These are phyloP conservation scores for Scheffersomyces ergatensis DNA, from an alignment of 805 yeast species.

Conservation along the genomic window DNA sequence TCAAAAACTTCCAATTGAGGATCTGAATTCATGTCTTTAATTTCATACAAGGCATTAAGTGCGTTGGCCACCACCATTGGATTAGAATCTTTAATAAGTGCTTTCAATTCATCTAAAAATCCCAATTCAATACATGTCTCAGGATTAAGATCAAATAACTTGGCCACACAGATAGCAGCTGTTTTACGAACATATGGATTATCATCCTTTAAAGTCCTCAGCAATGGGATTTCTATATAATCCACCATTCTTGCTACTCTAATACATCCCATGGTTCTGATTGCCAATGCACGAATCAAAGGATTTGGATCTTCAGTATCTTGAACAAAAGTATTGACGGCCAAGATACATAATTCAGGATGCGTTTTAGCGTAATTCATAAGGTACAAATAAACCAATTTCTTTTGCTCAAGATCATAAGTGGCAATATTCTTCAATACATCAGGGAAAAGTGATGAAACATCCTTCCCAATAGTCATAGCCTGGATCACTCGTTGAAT, in stretches of 20 bases:
- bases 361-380: slow-evolving; percentile 97
- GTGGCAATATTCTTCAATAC: slow-evolving; percentile 96
- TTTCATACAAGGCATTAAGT: slow-evolving; percentile 80
- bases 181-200: slow-evolving; percentile 97
- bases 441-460: slow-evolving; percentile 91
- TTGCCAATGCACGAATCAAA: slow-evolving; percentile 90
- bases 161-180: slow-evolving; percentile 96
- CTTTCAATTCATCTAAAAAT: slow-evolving; percentile 65
- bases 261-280: slow-evolving; percentile 98
- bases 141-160: slow-evolving; percentile 82
- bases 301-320: slow-evolving; percentile 98
- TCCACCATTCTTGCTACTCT: slow-evolving; percentile 94
- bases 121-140: slow-evolving; percentile 84
- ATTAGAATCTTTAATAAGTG: slow-evolving; percentile 77
- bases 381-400: slow-evolving; percentile 86
- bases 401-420: slow-evolving; percentile 93
- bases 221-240: slow-evolving; percentile 87
- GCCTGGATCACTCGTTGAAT: slow-evolving; percentile 96
- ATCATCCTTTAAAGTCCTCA: slow-evolving; percentile 82
- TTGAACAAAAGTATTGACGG: slow-evolving; percentile 92
- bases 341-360: slow-evolving; percentile 93
- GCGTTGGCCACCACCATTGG: slow-evolving; percentile 98
- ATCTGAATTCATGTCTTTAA: slow-evolving; percentile 62
- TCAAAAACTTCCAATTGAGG: slow-evolving; percentile 35
- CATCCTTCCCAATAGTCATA: slow-evolving; percentile 98